Evolutionary conservation across 768 basidiomycete genomes (phyloP).

Genomic region (Lactifluus hygrophoroides): DNA sequence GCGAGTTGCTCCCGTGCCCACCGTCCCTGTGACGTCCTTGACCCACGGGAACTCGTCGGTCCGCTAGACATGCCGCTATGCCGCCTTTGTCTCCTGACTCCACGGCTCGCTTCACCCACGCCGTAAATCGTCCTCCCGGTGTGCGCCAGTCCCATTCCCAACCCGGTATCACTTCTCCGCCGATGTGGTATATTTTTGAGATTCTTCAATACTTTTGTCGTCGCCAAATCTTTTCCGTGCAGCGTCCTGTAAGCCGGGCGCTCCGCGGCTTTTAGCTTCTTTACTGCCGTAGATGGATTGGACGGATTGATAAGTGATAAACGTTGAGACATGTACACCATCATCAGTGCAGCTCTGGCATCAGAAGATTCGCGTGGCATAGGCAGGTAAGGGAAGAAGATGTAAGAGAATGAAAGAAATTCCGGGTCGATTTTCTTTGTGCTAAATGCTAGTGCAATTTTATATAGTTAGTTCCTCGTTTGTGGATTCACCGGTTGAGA

Average conservation of each 20-base stretch:
- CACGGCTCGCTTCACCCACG: conserved; percentile 1
- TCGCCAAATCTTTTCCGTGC: conserved; percentile 4
- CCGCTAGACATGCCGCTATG: not conserved
- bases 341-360: conserved; percentile 29
- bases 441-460: not conserved
- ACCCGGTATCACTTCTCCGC: conserved; percentile 12
- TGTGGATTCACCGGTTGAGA: conserved; percentile 11
- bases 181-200: conserved; percentile 5
- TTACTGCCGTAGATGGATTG: not conserved
- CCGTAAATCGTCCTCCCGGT: conserved; percentile 20
- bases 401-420: not conserved
- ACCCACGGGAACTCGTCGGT: not conserved
- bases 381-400: conserved; percentile 19
- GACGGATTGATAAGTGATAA: conserved; percentile 3
- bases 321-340: conserved; percentile 25
- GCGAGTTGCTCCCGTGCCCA: conserved; percentile 1
- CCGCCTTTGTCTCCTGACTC: not conserved
- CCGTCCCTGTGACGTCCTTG: conserved; percentile 1
- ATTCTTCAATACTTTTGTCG: not conserved
- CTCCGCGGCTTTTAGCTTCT: conserved; percentile 14
- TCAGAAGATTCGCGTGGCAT: conserved; percentile 27
- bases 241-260: not conserved
- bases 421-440: not conserved
- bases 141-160: not conserved
- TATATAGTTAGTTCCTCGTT: conserved; percentile 7